phyloP scores from a whole-genome alignment of 129 eudicot genomes.

The Flaveria ramosissima region DNA sequence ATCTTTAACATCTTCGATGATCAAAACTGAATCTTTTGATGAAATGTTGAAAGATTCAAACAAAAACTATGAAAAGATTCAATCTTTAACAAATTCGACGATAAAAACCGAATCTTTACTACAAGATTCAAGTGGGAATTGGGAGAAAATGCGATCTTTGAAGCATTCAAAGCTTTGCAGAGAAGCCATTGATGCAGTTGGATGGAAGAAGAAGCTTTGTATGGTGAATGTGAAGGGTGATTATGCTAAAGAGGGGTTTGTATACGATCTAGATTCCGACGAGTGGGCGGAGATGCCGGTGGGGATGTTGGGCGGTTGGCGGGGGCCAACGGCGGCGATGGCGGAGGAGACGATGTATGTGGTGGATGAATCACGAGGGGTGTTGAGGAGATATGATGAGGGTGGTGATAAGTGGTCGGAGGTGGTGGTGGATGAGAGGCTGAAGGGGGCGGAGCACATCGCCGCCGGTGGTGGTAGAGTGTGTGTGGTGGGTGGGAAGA shows the following conservation, averaged over 20 bases:
- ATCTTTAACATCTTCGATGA: not conserved
- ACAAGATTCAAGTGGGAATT: conserved; percentile 10
- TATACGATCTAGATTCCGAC: conserved; percentile 49
- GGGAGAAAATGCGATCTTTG: conserved; percentile 47
- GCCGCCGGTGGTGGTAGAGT: conserved; percentile 72
- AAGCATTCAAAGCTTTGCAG: conserved; percentile 58
- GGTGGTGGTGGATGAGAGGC: conserved; percentile 39
- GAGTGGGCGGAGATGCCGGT: conserved; percentile 70
- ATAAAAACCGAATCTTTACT: not conserved
- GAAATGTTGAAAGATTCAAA: not conserved
- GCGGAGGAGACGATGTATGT: conserved; percentile 54
- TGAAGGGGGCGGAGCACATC: conserved; percentile 63
- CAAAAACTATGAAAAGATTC: not conserved
- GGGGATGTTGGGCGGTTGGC: conserved; percentile 87
- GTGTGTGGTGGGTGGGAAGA: conserved; percentile 57
- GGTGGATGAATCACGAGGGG: conserved; percentile 68
- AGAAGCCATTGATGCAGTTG: conserved; percentile 75
- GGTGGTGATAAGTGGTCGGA: conserved; percentile 56
- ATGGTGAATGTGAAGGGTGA: conserved; percentile 85
- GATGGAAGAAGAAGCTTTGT: conserved; percentile 58
- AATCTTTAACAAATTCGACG: not conserved
- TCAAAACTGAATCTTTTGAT: not conserved
- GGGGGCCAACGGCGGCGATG: conserved; percentile 82
- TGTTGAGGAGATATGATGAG: conserved; percentile 50
- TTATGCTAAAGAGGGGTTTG: conserved; percentile 64